These are phyloP conservation scores for Pythium aquatile DNA, from an alignment of 352 stramenopile species.

Conservation along the genomic window DNA sequence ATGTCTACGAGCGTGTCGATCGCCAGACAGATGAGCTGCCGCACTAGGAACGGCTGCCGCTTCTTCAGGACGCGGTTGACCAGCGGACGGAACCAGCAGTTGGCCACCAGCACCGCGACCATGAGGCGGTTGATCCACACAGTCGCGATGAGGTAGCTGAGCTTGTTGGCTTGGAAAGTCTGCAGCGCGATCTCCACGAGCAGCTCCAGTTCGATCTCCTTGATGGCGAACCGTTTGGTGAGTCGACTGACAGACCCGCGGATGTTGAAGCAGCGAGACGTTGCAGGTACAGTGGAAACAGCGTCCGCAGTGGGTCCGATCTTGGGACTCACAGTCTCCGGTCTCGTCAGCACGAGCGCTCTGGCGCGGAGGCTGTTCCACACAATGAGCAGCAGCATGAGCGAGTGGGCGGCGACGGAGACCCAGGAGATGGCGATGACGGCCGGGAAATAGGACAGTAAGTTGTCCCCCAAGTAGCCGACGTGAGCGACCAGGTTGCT, in stretches of 20 bases:
- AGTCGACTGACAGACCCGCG: background rate
- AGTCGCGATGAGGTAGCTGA: slow-evolving; percentile 20
- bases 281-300: background rate
- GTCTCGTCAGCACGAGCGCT: background rate
- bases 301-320: background rate
- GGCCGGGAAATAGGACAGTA: background rate
- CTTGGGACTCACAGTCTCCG: background rate
- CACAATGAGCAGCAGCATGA: background rate
- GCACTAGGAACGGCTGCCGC: slow-evolving; percentile 1
- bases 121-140: slow-evolving; percentile 26
- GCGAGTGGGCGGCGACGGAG: background rate
- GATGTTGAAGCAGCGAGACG: background rate
- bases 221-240: background rate
- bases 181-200: slow-evolving; percentile 27
- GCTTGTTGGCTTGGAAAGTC: slow-evolving; percentile 27
- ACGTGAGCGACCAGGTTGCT: background rate
- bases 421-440: slow-evolving; percentile 1
- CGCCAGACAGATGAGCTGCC: slow-evolving; percentile 8
- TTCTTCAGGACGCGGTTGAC: slow-evolving; percentile 15
- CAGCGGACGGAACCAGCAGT: slow-evolving; percentile 27
- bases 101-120: slow-evolving; percentile 12
- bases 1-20: slow-evolving; percentile 25
- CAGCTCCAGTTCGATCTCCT: background rate
- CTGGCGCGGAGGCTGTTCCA: background rate
- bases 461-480: slow-evolving; percentile 2